phyloP scores from a whole-genome alignment of 2,329 filamentous ascomycete species.

The Fusarium goolgardi region DNA sequence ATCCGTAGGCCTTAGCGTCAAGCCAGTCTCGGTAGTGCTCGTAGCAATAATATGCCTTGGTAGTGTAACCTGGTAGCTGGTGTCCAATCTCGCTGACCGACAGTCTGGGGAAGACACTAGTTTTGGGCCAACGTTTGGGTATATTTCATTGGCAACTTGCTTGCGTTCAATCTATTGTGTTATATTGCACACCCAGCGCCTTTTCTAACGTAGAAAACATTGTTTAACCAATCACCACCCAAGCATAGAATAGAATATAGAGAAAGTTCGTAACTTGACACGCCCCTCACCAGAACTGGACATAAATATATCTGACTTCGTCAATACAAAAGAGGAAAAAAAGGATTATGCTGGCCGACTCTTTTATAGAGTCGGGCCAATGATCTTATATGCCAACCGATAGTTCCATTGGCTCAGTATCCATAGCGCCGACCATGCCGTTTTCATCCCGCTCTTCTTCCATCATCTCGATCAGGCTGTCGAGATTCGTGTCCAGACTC shows the following conservation, averaged over 20 bases:
- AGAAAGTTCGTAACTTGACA: constrained; percentile 23
- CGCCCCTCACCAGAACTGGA: constrained; percentile 25
- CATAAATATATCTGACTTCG: constrained; percentile 30
- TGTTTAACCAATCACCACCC: constrained; percentile 4
- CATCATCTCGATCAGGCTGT: constrained; percentile 71
- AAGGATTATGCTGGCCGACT: not conserved
- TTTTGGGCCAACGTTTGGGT: constrained; percentile 13
- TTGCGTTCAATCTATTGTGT: constrained; percentile 26
- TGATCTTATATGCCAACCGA: constrained; percentile 40
- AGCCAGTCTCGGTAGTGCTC: constrained; percentile 18
- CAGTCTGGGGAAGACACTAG: constrained; percentile 5
- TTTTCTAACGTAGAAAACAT: constrained; percentile 18
- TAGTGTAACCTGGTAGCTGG: constrained; percentile 13
- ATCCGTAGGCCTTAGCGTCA: constrained; percentile 10
- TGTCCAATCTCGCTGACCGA: constrained; percentile 1
- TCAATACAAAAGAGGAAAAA: constrained; percentile 19
- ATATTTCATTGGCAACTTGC: constrained; percentile 30
- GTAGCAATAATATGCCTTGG: constrained; percentile 2
- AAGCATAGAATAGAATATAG: constrained; percentile 5
- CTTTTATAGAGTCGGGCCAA: constrained; percentile 18
- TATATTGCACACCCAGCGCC: constrained; percentile 20
- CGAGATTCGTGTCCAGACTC: constrained; percentile 73
- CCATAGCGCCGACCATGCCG: constrained; percentile 49
- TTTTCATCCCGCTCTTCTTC: constrained; percentile 68
- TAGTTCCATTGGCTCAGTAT: constrained; percentile 50